Evolutionary conservation across 2,329 filamentous ascomycete genomes (phyloP).

Genomic region (Botrytis elliptica): DNA sequence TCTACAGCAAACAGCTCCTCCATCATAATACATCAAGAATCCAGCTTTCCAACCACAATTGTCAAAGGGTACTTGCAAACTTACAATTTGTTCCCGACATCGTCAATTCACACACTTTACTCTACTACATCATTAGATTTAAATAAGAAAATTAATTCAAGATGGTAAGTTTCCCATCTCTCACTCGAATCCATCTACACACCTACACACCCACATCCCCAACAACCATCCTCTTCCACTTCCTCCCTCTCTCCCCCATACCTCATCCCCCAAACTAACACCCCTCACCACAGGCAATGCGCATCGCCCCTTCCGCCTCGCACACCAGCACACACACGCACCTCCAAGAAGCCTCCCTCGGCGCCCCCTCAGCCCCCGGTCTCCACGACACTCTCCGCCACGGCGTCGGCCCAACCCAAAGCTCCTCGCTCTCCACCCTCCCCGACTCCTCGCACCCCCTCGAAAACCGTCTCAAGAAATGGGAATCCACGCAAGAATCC

Average conservation of each 20-base stretch:
- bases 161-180: background rate
- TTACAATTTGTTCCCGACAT: background rate
- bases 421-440: constrained; percentile 44
- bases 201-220: background rate
- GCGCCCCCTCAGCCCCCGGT: constrained; percentile 87
- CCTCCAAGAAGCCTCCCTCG: constrained; percentile 55
- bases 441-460: constrained; percentile 76
- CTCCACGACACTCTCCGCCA: constrained; percentile 90
- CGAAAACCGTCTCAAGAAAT: constrained; percentile 82
- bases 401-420: constrained; percentile 68
- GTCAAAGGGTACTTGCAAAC: background rate
- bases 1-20: constrained; percentile 12
- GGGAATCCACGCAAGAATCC: constrained; percentile 84
- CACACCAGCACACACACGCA: constrained; percentile 68
- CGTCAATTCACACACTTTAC: background rate
- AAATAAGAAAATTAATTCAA: background rate
- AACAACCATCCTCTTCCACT: background rate
- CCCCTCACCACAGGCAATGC: constrained; percentile 65
- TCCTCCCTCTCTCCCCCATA: background rate
- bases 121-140: too few species aligned
- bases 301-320: constrained; percentile 72
- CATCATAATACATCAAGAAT: background rate
- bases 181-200: background rate
- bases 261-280: background rate
- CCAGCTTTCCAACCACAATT: background rate